Percentiles rank a stretch among this genome's conserved stretches.
Conservation (phyloP, 1,284 basidiomycete genomes). For the Ganoderma resinaceum region DNA sequence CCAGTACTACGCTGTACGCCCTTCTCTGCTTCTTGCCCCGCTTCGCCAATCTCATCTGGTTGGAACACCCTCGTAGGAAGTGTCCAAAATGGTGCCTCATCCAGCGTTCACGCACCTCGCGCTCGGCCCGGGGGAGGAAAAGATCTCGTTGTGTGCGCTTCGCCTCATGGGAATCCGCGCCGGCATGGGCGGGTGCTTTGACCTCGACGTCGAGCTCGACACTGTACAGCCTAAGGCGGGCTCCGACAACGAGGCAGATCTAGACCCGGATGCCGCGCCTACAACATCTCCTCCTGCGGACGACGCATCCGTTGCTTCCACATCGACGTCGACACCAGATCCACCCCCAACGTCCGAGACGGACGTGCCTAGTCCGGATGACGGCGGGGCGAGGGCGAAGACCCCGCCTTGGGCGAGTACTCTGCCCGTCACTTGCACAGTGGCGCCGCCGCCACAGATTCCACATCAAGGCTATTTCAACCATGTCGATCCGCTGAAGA, state of each 20-base stretch:
- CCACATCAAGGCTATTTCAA: slow-evolving; percentile 3
- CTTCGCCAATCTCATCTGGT: background rate
- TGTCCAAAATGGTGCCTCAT: slow-evolving; percentile 19
- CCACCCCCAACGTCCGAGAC: background rate
- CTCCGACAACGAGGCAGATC: background rate
- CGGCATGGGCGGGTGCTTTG: slow-evolving; percentile 18
- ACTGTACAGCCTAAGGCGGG: slow-evolving; percentile 1
- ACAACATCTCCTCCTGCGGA: background rate
- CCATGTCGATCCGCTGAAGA: slow-evolving; percentile 10
- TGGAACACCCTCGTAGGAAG: slow-evolving; percentile 9
- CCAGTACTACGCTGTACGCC: slow-evolving; percentile 22
- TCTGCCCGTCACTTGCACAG: slow-evolving; percentile 11
- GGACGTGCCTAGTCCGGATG: background rate
- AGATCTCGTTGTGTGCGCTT: slow-evolving; percentile 24
- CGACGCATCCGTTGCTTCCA: background rate
- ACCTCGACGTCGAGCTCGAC: slow-evolving; percentile 23
- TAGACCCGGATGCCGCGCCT: background rate
- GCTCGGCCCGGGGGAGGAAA: slow-evolving; percentile 17
- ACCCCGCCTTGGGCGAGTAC: slow-evolving; percentile 11
- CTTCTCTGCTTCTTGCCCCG: too few relatives aligned
- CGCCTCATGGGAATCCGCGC: slow-evolving; percentile 23
- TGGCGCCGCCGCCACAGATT: slow-evolving; percentile 10
- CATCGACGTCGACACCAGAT: background rate
- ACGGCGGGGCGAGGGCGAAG: slow-evolving; percentile 5
- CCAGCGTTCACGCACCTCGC: slow-evolving; percentile 24